phyloP scores from a whole-genome alignment of 2,329 filamentous ascomycete genomes.

The Acarospora socialis region DNA sequence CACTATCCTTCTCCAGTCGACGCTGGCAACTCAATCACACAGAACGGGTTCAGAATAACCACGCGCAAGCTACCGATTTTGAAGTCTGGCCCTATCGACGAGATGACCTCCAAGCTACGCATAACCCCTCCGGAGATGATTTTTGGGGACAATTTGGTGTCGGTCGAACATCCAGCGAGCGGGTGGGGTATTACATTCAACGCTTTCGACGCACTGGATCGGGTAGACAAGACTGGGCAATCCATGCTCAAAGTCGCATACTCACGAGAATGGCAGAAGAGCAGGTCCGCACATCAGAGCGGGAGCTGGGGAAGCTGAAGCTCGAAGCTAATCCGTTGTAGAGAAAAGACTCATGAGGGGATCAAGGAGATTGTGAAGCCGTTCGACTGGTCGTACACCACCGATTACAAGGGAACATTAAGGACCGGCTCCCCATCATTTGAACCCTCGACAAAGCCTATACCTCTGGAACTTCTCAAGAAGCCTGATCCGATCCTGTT shows the following conservation, averaged over 20 bases:
- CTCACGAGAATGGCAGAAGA: slow-evolving; percentile 72
- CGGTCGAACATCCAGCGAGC: slow-evolving; percentile 57
- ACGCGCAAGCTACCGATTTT: slow-evolving; percentile 90
- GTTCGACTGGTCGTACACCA: slow-evolving; percentile 97
- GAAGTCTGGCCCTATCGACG: slow-evolving; percentile 79
- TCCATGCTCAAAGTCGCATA: slow-evolving; percentile 90
- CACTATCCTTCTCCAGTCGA: slow-evolving; percentile 40
- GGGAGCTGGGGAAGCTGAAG: slow-evolving; percentile 8
- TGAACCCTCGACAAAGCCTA: slow-evolving; percentile 36
- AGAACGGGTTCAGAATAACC: slow-evolving; percentile 57
- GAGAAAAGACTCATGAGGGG: slow-evolving; percentile 64
- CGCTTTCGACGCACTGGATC: slow-evolving; percentile 74
- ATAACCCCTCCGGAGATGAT: slow-evolving; percentile 98
- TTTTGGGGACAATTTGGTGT: slow-evolving; percentile 84
- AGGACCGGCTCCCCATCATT: slow-evolving; percentile 24
- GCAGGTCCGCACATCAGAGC: slow-evolving; percentile 39
- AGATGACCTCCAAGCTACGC: slow-evolving; percentile 60
- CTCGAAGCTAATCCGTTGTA: too few species aligned
- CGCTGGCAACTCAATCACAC: slow-evolving; percentile 42
- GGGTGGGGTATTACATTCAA: slow-evolving; percentile 72
- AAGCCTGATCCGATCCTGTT: slow-evolving; percentile 88
- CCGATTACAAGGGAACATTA: slow-evolving; percentile 65
- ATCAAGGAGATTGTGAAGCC: slow-evolving; percentile 92
- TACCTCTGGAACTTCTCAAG: slow-evolving; percentile 76
- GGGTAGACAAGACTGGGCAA: slow-evolving; percentile 83